Base-by-base conservation (phyloP, 352 stramenopile genomes). In the Phytopythium boreale region DNA sequence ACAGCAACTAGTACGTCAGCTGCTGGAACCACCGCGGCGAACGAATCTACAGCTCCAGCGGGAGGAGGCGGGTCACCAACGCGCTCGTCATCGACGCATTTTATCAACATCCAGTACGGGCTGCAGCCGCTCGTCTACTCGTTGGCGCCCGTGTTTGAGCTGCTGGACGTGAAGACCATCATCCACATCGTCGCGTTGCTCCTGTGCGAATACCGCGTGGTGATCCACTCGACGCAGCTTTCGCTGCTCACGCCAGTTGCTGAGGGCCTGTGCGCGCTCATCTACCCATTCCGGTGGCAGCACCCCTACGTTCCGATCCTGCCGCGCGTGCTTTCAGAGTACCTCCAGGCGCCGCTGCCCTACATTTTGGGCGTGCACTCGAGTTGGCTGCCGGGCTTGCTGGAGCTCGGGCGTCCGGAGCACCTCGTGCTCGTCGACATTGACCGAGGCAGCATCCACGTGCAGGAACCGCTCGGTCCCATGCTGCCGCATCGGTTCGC, bases 261-360 rank as follows among this genome's bases (percentile, higher is more conserved):
- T 0, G 87, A 95, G 67, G 80, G 79, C 0, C 59, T 95, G 8
- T 94, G 85, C 34, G 74, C 85, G 5, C 79, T 95, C 24, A 83
- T 94, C 52, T 94, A 94, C 69, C 87, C 87, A 6, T 94, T 95
- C 64, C 80, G 79, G 47, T 95, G 87, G 85, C 85, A 93, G 56
- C 87, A 95, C 61, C 87, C 85, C 19, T 95, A 94, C 57, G 80
- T 95, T 7, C 85, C 87, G 5, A 91, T 94, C 53, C 66, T 95
- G 14, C 87, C 87, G 10, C 83, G 78, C 22, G 82, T 94, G 15
- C 67, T 95, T 12, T 91, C 82, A 2, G 87, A 95, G 70, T 95
- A 95, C 62, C 63, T 95, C 1, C 87, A 95, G 58, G 87, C 87
- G 2, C 87, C 85, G 9, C 69, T 95, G 12, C 87, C 87, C 0